Percentiles rank a stretch among this genome's conserved stretches.
Conservation (phyloP, 768 basidiomycete species). For the Leucosporidium scottii region DNA sequence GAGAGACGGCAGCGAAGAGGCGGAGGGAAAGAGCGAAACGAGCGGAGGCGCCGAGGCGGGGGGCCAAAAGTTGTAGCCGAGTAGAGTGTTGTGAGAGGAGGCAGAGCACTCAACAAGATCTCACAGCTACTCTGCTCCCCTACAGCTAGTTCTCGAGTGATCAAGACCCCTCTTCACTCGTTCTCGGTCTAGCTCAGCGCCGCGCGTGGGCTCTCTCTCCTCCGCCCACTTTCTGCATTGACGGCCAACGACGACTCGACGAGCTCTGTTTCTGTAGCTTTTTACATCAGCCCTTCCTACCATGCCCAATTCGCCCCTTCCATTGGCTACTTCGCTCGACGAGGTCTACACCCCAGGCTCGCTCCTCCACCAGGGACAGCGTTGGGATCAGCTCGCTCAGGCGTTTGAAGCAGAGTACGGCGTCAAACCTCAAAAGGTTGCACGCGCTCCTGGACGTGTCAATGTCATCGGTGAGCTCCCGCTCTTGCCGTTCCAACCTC, state of each 20-base stretch:
- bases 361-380: slow-evolving; percentile 16
- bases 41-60: no score
- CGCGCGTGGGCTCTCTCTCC: no score
- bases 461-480: slow-evolving; percentile 26
- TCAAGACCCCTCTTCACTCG: background rate
- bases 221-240: background rate
- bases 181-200: background rate
- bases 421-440: slow-evolving; percentile 4
- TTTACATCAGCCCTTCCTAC: background rate
- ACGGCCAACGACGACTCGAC: background rate
- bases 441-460: slow-evolving; percentile 29
- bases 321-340: slow-evolving; percentile 3
- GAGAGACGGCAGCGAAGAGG: no score
- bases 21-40: no score
- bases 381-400: slow-evolving; percentile 23
- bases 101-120: no score
- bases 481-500: background rate
- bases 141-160: background rate
- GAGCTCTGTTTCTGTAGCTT: background rate
- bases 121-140: no score
- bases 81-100: no score
- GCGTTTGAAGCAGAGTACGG: slow-evolving; percentile 25
- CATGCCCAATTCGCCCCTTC: slow-evolving; percentile 17
- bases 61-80: no score
- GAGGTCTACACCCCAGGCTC: slow-evolving; percentile 27